phyloP scores from a whole-genome alignment of 805 yeast genomes.

The Wickerhamomyces rabaulensis region DNA sequence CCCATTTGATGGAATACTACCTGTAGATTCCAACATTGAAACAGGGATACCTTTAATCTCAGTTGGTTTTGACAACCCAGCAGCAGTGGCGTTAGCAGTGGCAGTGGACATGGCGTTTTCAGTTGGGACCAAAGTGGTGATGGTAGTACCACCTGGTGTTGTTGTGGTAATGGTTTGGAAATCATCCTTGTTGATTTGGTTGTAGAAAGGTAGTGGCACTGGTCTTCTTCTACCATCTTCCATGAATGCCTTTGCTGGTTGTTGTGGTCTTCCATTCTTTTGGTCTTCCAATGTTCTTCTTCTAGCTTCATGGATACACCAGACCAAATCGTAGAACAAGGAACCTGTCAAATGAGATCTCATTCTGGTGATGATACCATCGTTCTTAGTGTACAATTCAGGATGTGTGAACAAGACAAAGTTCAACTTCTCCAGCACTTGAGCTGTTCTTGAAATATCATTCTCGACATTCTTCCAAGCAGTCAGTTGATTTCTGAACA shows the following conservation, averaged over 20 bases:
- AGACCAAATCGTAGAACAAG: constrained; percentile 82
- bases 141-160: constrained; percentile 88
- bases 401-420: constrained; percentile 86
- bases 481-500: constrained; percentile 79
- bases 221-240: constrained; percentile 21
- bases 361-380: constrained; percentile 81
- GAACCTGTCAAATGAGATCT: constrained; percentile 91
- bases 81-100: constrained; percentile 49
- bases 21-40: constrained; percentile 74
- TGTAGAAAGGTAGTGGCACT: constrained; percentile 78
- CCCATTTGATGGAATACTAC: constrained; percentile 40
- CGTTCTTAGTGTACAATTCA: constrained; percentile 64
- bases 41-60: constrained; percentile 68
- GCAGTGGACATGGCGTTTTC: constrained; percentile 67
- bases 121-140: constrained; percentile 85
- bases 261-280: constrained; percentile 23
- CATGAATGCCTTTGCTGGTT: constrained; percentile 17
- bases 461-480: constrained; percentile 86
- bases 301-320: constrained; percentile 93
- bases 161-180: constrained; percentile 81
- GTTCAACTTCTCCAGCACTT: constrained; percentile 82
- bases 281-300: constrained; percentile 51
- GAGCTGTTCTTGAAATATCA: constrained; percentile 88
- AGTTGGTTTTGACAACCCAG: constrained; percentile 46
- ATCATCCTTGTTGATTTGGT: constrained; percentile 85